A percentile compares a stretch with the other conserved stretches of the same genome.
phyloP scores from a whole-genome alignment of 768 basidiomycete genomes.

The Roridomyces roridus region DNA sequence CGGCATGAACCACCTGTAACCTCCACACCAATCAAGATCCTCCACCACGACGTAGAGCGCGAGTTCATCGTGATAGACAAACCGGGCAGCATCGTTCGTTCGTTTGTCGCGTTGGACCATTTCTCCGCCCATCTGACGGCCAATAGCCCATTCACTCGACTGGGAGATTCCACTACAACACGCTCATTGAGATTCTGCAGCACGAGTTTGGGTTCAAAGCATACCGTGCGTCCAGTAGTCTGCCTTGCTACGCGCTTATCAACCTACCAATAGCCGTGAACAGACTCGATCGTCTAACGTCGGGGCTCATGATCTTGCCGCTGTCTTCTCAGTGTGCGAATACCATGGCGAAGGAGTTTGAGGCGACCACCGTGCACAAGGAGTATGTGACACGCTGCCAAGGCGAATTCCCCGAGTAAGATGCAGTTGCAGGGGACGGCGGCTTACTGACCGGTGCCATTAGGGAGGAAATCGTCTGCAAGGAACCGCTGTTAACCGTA shows the following conservation, averaged over 20 bases:
- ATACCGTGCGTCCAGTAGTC: conserved; percentile 65
- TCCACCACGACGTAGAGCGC: conserved; percentile 78
- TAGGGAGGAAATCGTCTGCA: conserved; percentile 83
- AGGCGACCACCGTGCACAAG: conserved; percentile 82
- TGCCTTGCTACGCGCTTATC: conserved; percentile 9
- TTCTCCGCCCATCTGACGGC: conserved; percentile 15
- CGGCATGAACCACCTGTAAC: conserved; percentile 98
- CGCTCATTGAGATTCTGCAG: conserved; percentile 85
- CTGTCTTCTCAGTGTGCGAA: conserved; percentile 73
- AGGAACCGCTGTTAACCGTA: conserved; percentile 87
- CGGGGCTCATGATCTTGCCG: conserved; percentile 94
- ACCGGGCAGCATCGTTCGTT: conserved; percentile 92
- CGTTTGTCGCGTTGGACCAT: conserved; percentile 21
- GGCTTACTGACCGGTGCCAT: neutral
- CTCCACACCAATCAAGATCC: conserved; percentile 77
- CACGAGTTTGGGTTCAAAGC: conserved; percentile 83
- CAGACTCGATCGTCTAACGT: conserved; percentile 91
- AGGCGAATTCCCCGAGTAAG: conserved; percentile 87
- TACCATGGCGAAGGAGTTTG: conserved; percentile 79
- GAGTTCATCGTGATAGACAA: conserved; percentile 94
- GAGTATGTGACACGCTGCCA: conserved; percentile 90
- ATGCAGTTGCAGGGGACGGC: neutral
- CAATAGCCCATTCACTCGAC: conserved; percentile 88
- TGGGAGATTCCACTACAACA: conserved; percentile 89
- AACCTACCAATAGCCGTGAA: conserved; percentile 74